Percentiles rank a stretch among this genome's conserved stretches.
These are phyloP conservation scores for Dendrocalamus sinicus DNA, from an alignment of 176 grass and related monocot genomes.

Conservation along the genomic window DNA sequence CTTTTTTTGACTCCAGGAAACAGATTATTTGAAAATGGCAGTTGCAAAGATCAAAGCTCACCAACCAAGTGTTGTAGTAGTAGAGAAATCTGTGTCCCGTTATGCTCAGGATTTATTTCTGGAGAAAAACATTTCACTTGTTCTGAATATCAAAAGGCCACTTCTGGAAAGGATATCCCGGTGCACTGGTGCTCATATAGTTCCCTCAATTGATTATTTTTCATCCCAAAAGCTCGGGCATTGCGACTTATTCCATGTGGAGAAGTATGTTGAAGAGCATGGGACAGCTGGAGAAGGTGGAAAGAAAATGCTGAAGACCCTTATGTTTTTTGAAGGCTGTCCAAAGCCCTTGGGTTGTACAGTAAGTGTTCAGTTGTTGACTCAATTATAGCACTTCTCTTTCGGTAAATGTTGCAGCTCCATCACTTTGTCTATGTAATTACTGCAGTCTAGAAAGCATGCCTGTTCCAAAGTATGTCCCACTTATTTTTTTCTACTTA, in stretches of 20 bases:
- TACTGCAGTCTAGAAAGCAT: background rate
- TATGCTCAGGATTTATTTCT: constrained; percentile 90
- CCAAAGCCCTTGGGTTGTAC: constrained; percentile 96
- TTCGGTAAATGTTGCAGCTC: constrained; percentile 12
- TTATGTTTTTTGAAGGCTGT: constrained; percentile 98
- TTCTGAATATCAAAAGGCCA: constrained; percentile 89
- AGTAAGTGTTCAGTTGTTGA: constrained; percentile 66
- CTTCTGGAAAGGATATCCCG: constrained; percentile 94
- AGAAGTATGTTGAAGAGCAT: constrained; percentile 90
- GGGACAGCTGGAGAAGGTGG: constrained; percentile 79
- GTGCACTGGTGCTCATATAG: constrained; percentile 87
- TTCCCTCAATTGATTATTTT: constrained; percentile 94
- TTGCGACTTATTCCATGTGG: constrained; percentile 93
- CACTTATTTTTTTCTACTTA: background rate
- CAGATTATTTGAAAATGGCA: constrained; percentile 97
- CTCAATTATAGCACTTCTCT: constrained; percentile 8
- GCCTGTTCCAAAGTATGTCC: background rate
- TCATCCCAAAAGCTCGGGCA: constrained; percentile 86
- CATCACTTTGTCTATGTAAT: background rate
- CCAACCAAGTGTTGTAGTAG: constrained; percentile 88
- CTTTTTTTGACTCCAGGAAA: constrained; percentile 66
- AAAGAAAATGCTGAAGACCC: constrained; percentile 85
- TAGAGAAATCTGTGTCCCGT: constrained; percentile 96
- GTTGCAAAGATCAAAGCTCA: constrained; percentile 94
- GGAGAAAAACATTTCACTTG: constrained; percentile 91